These are phyloP conservation scores for Epicoccum nigrum DNA, from an alignment of 2,329 filamentous ascomycete species.

Conservation along the genomic window DNA sequence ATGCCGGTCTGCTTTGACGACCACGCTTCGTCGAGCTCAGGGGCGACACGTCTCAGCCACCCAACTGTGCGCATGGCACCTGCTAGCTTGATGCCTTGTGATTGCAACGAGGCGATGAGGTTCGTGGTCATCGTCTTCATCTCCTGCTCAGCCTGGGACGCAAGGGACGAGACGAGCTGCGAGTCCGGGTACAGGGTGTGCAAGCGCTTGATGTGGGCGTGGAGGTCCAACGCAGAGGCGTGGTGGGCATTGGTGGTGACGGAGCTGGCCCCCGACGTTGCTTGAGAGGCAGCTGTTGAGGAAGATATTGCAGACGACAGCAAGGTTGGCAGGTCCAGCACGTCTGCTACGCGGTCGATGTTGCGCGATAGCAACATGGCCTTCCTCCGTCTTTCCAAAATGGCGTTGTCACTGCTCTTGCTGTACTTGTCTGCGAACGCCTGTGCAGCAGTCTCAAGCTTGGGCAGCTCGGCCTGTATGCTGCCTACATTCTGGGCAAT, in stretches of 20 bases:
- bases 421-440: constrained; percentile 84
- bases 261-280: constrained; percentile 33
- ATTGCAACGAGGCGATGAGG: constrained; percentile 77
- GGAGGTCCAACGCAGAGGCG: constrained; percentile 85
- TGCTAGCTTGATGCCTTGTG: constrained; percentile 82
- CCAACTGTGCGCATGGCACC: constrained; percentile 88
- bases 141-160: constrained; percentile 78
- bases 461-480: constrained; percentile 75
- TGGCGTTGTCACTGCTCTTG: constrained; percentile 67
- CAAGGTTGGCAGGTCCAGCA: constrained; percentile 86
- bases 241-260: constrained; percentile 69
- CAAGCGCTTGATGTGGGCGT: constrained; percentile 89
- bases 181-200: constrained; percentile 83
- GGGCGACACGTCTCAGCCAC: constrained; percentile 85
- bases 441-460: constrained; percentile 78
- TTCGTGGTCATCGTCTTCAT: constrained; percentile 89
- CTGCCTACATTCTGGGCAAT: constrained; percentile 70
- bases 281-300: constrained; percentile 58
- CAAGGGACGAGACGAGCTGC: constrained; percentile 73
- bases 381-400: constrained; percentile 76
- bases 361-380: constrained; percentile 84
- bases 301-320: constrained; percentile 78
- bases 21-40: constrained; percentile 68
- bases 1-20: constrained; percentile 37
- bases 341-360: constrained; percentile 85